A percentile compares a stretch with the other conserved stretches of the same genome.
These are phyloP conservation scores for Penicillium sp. DNA, from an alignment of 2,329 filamentous ascomycete genomes.

Conservation along the genomic window DNA sequence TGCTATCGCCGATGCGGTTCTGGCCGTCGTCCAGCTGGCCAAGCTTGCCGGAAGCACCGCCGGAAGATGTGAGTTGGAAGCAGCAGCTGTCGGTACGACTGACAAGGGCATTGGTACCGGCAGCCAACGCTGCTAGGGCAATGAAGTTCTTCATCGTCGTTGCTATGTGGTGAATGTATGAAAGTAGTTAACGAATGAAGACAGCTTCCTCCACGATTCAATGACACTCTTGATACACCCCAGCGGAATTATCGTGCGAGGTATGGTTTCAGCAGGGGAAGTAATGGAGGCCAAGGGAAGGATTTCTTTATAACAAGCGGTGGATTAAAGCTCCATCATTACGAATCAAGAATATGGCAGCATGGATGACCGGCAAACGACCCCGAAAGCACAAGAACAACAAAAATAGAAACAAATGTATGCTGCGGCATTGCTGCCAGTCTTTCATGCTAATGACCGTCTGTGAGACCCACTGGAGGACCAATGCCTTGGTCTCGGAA, in stretches of 20 bases:
- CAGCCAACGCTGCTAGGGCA: constrained; percentile 39
- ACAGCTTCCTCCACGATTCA: neutral
- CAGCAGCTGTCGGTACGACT: constrained; percentile 44
- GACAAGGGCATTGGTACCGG: constrained; percentile 44
- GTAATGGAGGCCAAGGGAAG: neutral
- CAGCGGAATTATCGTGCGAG: neutral
- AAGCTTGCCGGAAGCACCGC: constrained; percentile 51
- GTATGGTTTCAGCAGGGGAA: neutral
- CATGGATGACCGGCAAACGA: constrained; percentile 9
- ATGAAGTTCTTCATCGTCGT: constrained; percentile 39
- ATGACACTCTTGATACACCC: constrained; percentile 1
- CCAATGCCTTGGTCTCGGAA: constrained; percentile 7
- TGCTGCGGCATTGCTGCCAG: no score
- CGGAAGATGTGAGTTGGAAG: constrained; percentile 53
- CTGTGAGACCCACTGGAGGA: constrained; percentile 5
- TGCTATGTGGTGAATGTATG: neutral
- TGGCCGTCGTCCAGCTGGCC: constrained; percentile 62
- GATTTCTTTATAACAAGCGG: constrained; percentile 18
- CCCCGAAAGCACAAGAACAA: constrained; percentile 16
- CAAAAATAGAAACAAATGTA: constrained; percentile 15
- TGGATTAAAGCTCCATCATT: constrained; percentile 8
- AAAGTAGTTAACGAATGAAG: constrained; percentile 12
- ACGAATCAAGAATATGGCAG: neutral
- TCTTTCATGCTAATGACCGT: constrained; percentile 9
- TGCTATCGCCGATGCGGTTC: constrained; percentile 53